phyloP scores from a whole-genome alignment of 2,329 filamentous ascomycete species.

The Aureobasidium sp. region DNA sequence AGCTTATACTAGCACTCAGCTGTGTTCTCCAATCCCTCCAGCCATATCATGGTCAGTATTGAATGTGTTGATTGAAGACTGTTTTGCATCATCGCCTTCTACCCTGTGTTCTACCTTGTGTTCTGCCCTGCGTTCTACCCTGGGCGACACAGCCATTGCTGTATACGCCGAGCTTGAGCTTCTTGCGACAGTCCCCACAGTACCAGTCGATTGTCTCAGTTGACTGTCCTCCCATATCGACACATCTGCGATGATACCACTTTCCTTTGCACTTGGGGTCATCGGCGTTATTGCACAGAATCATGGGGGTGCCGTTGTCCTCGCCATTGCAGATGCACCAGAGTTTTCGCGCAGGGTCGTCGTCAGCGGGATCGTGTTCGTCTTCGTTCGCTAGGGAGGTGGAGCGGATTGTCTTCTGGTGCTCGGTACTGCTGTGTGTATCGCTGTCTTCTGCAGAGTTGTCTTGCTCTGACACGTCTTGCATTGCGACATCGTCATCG shows the following conservation, averaged over 20 bases:
- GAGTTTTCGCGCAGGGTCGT: neutral
- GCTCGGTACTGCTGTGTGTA: neutral
- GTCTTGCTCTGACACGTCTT: neutral
- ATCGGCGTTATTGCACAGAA: neutral
- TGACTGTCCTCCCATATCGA: neutral
- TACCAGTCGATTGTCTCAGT: neutral
- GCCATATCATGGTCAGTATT: neutral
- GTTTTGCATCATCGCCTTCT: neutral
- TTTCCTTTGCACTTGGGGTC: conserved; percentile 6
- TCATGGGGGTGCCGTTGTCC: neutral
- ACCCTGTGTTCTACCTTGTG: neutral
- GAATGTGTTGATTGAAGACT: no score
- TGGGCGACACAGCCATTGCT: neutral
- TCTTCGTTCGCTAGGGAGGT: neutral
- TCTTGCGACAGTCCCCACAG: neutral
- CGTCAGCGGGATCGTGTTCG: neutral
- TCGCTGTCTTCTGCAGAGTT: neutral
- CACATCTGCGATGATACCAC: neutral
- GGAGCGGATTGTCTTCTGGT: neutral
- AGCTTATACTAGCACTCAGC: neutral
- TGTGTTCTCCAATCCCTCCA: neutral
- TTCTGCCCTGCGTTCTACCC: neutral
- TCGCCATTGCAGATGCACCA: neutral
- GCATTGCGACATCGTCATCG: neutral
- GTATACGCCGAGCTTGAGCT: neutral